Evolutionary conservation across 2,329 filamentous ascomycete species (phyloP), one percentile per base, ranked within the genome.

Genomic region (Sporothrix dimorphospora): DNA sequence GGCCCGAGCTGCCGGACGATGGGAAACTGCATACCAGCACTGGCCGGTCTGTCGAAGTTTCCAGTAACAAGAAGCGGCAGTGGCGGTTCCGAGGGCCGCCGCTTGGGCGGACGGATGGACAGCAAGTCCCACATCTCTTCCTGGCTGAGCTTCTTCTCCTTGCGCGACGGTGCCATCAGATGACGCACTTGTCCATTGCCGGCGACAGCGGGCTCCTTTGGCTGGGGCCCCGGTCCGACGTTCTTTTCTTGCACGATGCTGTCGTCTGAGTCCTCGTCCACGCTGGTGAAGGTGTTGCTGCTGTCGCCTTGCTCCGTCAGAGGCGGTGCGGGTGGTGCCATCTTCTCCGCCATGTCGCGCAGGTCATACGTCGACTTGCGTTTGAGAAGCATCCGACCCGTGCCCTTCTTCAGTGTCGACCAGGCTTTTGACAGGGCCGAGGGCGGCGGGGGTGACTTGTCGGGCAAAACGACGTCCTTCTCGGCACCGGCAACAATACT

Each of bases 311-410:
- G 38, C 47, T 67, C 24, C 12, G 47, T 27, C n/a, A 69, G n/a
- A 7, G 59, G 21, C 1, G 68, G 59, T 11, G 67, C 57, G 2
- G 68, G 63, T 5, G 71, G 57, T 1, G 69, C 69, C 4, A 55
- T 63, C 51, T 63, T 69, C 72, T 63, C 49, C 0, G 72, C 70
- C 30, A 63, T 19, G 14, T 70, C 69, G 16, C 70, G 73, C 14
- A 74, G 57, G 12, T 69, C 71, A 4, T 69, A 19, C 2, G 73
- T 69, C 11, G 73, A 71, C 69, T 74, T 75, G 42, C 72, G 68
- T 1, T 71, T 42, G 4, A 47, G 34, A 0, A 71, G 67, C 45
- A 69, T 49, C 2, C 55, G 71, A 24, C 74, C 71, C 0, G 74
- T 70, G 0, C 74, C 71, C 12, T 70, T 72, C 38, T 72, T 75